Base-by-base conservation (phyloP, 257 asterid genomes). In the Henckelia pumila region DNA sequence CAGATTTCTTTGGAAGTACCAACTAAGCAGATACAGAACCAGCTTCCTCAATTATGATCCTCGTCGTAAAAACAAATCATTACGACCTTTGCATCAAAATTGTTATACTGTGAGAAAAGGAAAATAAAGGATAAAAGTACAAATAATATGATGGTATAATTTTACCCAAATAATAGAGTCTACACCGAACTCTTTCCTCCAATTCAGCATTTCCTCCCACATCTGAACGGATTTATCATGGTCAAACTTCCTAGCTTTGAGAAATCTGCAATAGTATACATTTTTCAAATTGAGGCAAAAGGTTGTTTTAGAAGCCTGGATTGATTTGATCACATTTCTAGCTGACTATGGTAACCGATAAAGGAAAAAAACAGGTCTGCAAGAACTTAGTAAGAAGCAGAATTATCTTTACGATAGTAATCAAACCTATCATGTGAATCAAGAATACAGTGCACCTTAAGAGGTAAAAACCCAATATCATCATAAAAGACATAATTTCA, bases 171-270 rank as follows among this genome's bases (percentile, higher is more conserved):
- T 75, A 70, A 91, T 85, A 55, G 91, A 74, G 83, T 94, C 97
- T 72, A 88, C 93, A 71, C 88, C 84, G 65, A 88, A 82, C 71
- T 88, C 97, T 78, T 79, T 79, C 85, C 99, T 88, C 99, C 99
- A 94, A 73, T 80, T 84, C 73, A 94, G 83, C 99, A 94, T 94
- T 76, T 94, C 99, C 33, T 62, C 81, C 99, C 99, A 94, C 99
- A 94, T 94, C 40, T 87, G 92, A 58, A 82, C 71, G 4, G 96
- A 73, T 83, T 91, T 94, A 66, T 91, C 96, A 69, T 87, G 89
- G 83, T 94, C 99, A 78, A 91, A 91, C 83, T 94, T 89, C 83
- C 99, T 89, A 49, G 98, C 98, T 73, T 80, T 91, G 86, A 91
- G 79, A 72, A 88, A 94, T 76, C 99, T 94, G 95, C 68, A 73